Conservation (phyloP, 78 protist species). For the Mastigamoeba balamuthi region DNA sequence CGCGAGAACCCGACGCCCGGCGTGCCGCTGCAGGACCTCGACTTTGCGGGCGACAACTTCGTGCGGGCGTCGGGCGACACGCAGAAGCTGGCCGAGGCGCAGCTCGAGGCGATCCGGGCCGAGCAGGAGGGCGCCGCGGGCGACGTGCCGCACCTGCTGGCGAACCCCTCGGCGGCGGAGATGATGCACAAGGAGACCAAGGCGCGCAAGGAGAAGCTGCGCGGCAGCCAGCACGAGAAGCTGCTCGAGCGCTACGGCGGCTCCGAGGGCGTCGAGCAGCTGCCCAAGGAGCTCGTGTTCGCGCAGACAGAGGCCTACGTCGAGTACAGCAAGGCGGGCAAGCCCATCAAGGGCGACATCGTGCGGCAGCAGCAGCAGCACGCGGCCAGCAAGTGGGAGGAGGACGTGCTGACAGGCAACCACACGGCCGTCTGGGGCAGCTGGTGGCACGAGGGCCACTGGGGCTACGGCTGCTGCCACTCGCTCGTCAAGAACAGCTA, state of each 20-base stretch:
- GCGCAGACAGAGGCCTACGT: slow-evolving; percentile 83
- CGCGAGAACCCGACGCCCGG: slow-evolving; percentile 76
- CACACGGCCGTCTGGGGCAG: slow-evolving; percentile 94
- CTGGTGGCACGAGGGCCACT: slow-evolving; percentile 69
- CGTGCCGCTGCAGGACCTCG: not conserved
- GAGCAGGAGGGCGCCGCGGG: too few species aligned
- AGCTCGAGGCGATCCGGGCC: slow-evolving; percentile 73
- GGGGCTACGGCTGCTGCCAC: slow-evolving; percentile 92
- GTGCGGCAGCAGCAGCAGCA: slow-evolving; percentile 7
- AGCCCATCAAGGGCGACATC: slow-evolving; percentile 48
- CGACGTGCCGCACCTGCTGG: slow-evolving; percentile 75
- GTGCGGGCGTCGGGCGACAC: slow-evolving; percentile 72
- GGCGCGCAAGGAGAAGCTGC: slow-evolving; percentile 28
- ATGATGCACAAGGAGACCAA: slow-evolving; percentile 30
- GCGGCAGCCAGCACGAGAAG: slow-evolving; percentile 7
- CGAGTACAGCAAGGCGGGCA: slow-evolving; percentile 79
- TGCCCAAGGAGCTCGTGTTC: slow-evolving; percentile 31
- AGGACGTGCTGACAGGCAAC: slow-evolving; percentile 68
- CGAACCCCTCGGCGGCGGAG: slow-evolving; percentile 87
- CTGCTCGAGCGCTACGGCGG: slow-evolving; percentile 85
- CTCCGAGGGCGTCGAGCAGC: slow-evolving; percentile 43
- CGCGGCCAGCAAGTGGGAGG: slow-evolving; percentile 62
- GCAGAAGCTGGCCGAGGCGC: slow-evolving; percentile 46
- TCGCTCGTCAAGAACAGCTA: slow-evolving; percentile 37
- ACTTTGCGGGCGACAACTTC: slow-evolving; percentile 77